Evolutionary conservation across 208 protist genomes (phyloP).

Genomic region (Wallacemonas sp.): DNA sequence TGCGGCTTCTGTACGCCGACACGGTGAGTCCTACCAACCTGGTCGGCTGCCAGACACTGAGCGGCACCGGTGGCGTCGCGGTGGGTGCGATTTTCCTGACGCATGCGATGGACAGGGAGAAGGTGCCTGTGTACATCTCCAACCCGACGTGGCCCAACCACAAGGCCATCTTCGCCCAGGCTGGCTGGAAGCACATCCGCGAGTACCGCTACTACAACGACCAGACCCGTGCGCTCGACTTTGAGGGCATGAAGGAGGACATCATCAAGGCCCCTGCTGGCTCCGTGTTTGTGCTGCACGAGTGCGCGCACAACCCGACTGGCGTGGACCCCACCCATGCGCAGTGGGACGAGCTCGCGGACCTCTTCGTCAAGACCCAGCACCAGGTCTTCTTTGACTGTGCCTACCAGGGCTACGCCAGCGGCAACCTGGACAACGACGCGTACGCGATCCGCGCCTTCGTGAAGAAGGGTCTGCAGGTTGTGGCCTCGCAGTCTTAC

Average conservation of each 20-base stretch:
- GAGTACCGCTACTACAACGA: conserved; percentile 87
- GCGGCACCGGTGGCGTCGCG: conserved; percentile 89
- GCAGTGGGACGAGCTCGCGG: conserved; percentile 95
- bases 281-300: conserved; percentile 96
- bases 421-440: conserved; percentile 96
- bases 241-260: conserved; percentile 85
- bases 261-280: conserved; percentile 71
- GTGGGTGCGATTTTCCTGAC: conserved; percentile 69
- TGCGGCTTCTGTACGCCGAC: conserved; percentile 91
- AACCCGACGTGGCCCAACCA: conserved; percentile 92
- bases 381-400: conserved; percentile 97
- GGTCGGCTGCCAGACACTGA: conserved; percentile 82
- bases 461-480: conserved; percentile 71
- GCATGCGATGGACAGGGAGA: conserved; percentile 26
- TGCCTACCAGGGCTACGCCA: conserved; percentile 97
- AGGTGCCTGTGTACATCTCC: conserved; percentile 74
- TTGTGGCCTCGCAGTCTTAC: conserved; percentile 94
- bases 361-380: conserved; percentile 73
- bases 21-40: conserved; percentile 50
- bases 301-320: conserved; percentile 99
- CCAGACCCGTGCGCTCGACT: conserved; percentile 67
- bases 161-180: conserved; percentile 52
- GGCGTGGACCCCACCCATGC: conserved; percentile 95
- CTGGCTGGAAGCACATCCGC: conserved; percentile 58
- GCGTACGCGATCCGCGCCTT: conserved; percentile 84